Evolutionary conservation across 768 basidiomycete genomes (phyloP).

Genomic region (Boletus rex-veris): DNA sequence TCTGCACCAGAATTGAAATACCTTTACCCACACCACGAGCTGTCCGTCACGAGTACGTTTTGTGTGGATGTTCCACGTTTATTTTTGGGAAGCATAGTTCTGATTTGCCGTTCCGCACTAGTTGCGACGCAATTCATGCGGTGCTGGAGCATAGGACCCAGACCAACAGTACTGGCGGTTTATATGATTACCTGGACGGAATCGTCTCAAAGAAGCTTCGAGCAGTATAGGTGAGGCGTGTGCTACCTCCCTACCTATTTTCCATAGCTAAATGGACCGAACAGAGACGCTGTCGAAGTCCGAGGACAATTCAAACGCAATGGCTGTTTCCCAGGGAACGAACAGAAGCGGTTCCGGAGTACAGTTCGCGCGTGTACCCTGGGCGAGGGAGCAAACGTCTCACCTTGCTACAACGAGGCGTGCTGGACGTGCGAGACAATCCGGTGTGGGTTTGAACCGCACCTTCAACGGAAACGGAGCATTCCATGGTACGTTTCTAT

Average conservation of each 20-base stretch:
- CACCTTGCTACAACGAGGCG: slow-evolving; percentile 5
- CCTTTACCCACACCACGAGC: slow-evolving; percentile 7
- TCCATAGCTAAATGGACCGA: not conserved
- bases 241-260: not conserved
- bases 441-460: slow-evolving; percentile 17
- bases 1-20: slow-evolving; percentile 16
- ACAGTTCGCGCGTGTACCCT: slow-evolving; percentile 21
- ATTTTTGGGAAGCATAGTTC: not conserved
- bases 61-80: not conserved
- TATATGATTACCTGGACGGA: slow-evolving; percentile 23
- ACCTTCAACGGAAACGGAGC: slow-evolving; percentile 16
- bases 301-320: slow-evolving; percentile 1
- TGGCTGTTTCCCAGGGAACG: slow-evolving; percentile 14
- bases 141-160: slow-evolving; percentile 3
- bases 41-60: slow-evolving; percentile 7
- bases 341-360: slow-evolving; percentile 24
- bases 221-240: slow-evolving; percentile 14
- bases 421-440: slow-evolving; percentile 25
- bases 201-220: slow-evolving; percentile 6
- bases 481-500: slow-evolving; percentile 11
- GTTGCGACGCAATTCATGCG: slow-evolving; percentile 10
- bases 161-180: slow-evolving; percentile 15
- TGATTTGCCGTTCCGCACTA: not conserved
- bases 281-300: slow-evolving; percentile 16
- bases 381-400: slow-evolving; percentile 19